Evolutionary conservation across 176 grass and related monocot genomes (phyloP).

Genomic region (Carex scoparia): DNA sequence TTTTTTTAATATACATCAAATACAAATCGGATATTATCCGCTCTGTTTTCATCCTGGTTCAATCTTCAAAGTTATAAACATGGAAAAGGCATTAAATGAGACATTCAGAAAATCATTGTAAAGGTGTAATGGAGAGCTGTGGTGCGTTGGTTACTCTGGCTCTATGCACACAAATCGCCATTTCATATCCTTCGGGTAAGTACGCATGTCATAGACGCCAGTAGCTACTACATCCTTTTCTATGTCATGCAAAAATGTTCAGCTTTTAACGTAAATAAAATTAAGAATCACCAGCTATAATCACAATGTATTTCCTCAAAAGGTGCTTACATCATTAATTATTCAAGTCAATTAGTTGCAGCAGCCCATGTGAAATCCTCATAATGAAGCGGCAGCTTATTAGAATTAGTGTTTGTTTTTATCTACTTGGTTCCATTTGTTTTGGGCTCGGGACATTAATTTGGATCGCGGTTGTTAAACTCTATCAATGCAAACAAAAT

Average conservation of each 20-base stretch:
- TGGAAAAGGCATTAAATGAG: too few species aligned
- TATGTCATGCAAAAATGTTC: background rate
- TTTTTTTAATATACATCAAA: too few species aligned
- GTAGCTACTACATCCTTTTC: background rate
- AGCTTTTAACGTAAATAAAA: too few species aligned
- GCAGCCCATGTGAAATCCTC: background rate
- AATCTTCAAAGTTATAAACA: too few species aligned
- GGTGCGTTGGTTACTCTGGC: too few species aligned
- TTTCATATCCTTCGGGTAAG: background rate
- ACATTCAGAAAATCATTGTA: too few species aligned
- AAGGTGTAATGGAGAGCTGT: too few species aligned
- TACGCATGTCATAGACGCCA: background rate
- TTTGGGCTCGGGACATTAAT: slow-evolving; percentile 17
- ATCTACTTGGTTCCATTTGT: slow-evolving; percentile 13
- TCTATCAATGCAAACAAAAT: background rate
- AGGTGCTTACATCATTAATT: background rate
- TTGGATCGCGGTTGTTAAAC: background rate
- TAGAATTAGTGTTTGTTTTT: slow-evolving; percentile 9
- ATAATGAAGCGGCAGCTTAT: background rate
- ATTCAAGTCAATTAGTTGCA: background rate
- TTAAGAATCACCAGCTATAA: background rate
- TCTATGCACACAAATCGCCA: background rate
- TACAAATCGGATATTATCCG: too few species aligned
- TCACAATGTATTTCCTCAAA: background rate
- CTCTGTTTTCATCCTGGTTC: too few species aligned